Evolutionary conservation across 495 filamentous ascomycete genomes (phyloP), one percentile per base, ranked within the genome.

Genomic region (Penicillium manginii): DNA sequence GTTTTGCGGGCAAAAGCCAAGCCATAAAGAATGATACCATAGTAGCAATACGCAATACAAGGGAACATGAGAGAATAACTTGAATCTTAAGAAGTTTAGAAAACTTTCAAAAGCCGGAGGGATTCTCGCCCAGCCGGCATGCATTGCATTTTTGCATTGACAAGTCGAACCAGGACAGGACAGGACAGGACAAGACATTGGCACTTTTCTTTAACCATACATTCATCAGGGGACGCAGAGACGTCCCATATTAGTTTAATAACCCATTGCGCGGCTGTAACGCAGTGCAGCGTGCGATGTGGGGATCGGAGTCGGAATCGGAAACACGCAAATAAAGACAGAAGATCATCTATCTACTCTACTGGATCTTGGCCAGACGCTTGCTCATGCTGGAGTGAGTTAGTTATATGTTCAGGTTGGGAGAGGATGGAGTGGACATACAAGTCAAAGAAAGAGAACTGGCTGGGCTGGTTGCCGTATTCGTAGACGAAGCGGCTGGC

Each of bases 401-500:
- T 61, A 72, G 69, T 51, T 23, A 39, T 9, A n/a, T 26, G 11
- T 12, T 37, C 1, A 23, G 10, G 10, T n/a, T 50, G 33, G 5
- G 50, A 11, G 17, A 8, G 10, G 22, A 49, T 26, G 49, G 17
- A 14, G 33, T 6, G 7, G 15, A 37, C 90, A 85, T 81, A 96
- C 92, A 98, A 98, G 65, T 96, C 90, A 76, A 96, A 98, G 83
- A 98, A 98, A 8, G 94, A 91, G 78, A 98, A 97, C 69, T 97
- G 96, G 79, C 88, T 93, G 4, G 94, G 92, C 61, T 83, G 84
- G 77, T 91, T 93, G 70, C 94, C 94, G 72, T 90, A 91, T 70
- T 94, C 83, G 73, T 98, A 98, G 29, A 98, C 91, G 72, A 98
- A 98, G 18, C 94, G 86, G 66, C 90, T 93, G 29, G 94, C 94